Evolutionary conservation across 768 basidiomycete species (phyloP).

Genomic region (Mycena crocata): DNA sequence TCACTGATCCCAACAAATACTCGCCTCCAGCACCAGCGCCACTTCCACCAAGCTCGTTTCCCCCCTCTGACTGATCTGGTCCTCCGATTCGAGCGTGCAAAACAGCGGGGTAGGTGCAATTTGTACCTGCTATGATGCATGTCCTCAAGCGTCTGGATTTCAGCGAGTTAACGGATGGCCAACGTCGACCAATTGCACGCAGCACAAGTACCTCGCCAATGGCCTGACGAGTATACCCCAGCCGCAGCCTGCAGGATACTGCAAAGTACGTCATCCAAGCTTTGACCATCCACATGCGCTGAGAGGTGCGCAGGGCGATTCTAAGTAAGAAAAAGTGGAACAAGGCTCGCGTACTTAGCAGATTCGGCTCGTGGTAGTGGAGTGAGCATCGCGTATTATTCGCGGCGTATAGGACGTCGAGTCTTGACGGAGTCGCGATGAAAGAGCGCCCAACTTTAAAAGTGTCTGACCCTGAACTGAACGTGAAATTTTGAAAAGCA

Average conservation of each 20-base stretch:
- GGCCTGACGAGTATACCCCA: constrained; percentile 89
- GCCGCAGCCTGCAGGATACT: constrained; percentile 92
- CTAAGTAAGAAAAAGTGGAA: too few species aligned
- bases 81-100: constrained; percentile 98
- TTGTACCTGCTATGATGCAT: neutral
- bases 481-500: too few species aligned
- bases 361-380: too few species aligned
- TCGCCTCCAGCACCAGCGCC: too few species aligned
- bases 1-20: too few species aligned
- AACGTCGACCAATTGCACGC: constrained; percentile 91
- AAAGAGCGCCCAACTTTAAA: too few species aligned
- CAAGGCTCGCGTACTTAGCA: too few species aligned
- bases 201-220: constrained; percentile 91
- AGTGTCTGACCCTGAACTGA: too few species aligned
- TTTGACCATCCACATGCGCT: neutral
- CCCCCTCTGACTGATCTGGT: constrained; percentile 89
- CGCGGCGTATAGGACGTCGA: too few species aligned
- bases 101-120: constrained; percentile 83
- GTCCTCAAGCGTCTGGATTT: neutral
- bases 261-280: constrained; percentile 74
- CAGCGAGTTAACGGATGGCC: constrained; percentile 84
- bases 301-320: constrained; percentile 73
- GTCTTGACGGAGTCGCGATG: too few species aligned
- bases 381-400: too few species aligned
- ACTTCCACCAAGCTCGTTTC: too few species aligned